A percentile compares a stretch with the other conserved stretches of the same genome.
Conservation (phyloP, 2,329 filamentous ascomycete genomes). For the Penicillium sp. region DNA sequence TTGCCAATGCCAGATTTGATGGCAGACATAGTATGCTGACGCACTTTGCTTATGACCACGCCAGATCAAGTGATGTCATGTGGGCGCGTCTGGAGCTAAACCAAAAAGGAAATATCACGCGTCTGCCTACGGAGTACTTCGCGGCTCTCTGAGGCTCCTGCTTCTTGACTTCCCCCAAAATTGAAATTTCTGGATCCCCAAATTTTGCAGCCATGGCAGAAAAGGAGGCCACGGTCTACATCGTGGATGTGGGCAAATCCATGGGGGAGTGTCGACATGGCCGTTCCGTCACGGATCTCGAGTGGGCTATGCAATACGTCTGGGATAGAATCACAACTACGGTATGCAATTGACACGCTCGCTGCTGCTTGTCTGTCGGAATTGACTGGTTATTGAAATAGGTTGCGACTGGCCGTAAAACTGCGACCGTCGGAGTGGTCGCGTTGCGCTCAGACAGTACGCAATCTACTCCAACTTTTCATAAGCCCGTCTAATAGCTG, state of each 20-base stretch:
- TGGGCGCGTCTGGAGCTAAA: constrained; percentile 38
- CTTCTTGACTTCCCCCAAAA: constrained; percentile 10
- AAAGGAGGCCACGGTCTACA: constrained; percentile 91
- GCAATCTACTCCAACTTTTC: constrained; percentile 12
- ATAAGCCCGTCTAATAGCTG: constrained; percentile 10
- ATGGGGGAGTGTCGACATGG: constrained; percentile 75
- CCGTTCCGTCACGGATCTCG: constrained; percentile 75
- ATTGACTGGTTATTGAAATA: constrained; percentile 25
- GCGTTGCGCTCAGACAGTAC: constrained; percentile 75
- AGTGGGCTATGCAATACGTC: constrained; percentile 87
- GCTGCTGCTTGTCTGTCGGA: neutral
- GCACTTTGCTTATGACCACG: constrained; percentile 12
- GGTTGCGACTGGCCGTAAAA: constrained; percentile 71
- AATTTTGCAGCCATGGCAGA: constrained; percentile 66
- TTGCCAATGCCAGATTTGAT: constrained; percentile 7
- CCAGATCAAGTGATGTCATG: constrained; percentile 40
- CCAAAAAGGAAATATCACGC: constrained; percentile 44
- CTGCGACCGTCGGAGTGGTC: constrained; percentile 73
- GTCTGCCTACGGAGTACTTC: constrained; percentile 43
- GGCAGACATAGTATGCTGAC: constrained; percentile 2
- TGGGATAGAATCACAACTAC: constrained; percentile 89
- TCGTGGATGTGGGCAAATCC: constrained; percentile 84
- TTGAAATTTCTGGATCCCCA: constrained; percentile 1
- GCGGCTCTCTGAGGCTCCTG: constrained; percentile 5
- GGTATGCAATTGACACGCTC: constrained; percentile 49